Base-by-base conservation (phyloP, 83 land plant species). In the Diphasiastrum complanatum region DNA sequence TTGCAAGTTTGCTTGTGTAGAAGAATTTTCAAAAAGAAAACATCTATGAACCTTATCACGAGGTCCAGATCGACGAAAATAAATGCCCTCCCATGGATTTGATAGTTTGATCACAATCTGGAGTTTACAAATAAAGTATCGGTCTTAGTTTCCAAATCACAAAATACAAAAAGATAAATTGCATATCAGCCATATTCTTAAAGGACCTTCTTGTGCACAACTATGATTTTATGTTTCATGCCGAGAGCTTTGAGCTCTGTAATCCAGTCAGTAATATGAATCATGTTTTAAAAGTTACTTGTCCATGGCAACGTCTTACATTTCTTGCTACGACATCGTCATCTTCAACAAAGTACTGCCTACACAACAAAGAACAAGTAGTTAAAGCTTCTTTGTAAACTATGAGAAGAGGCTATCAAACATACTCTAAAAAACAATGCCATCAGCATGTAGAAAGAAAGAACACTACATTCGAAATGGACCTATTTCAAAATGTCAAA, bases 31-130 rank as follows among this genome's bases (percentile, higher is more conserved):
- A n/a, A 45, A 2, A 12, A 19, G 31, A 5, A 5, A 19, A 64
- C 11, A 2, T 4, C 53, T 27, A 64, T 11, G 14, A 20, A 73
- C 70, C 71, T 66, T 40, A 2, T 47, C 65, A 46, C 74, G 74
- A 16, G 77, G 77, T 19, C 72, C 77, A 2, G 77, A 66, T 40
- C 77, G 72, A 22, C 77, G 64, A 53, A 74, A 74, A 61, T 68
- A 69, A 64, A 63, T 2, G 35, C 66, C 73, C 24, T 67, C 49
- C 25, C 66, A 60, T 25, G 40, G 14, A 25, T 64, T 40, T 10
- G 26, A 49, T 11, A 68, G 5, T 12, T 48, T 59, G 11, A 74
- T 52, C 16, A 74, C 73, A 61, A 74, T 68, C 77, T 74, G 74
- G 22, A 51, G 27, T 4, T 3, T 33, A 18, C 11, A 57, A 4